Percentiles rank a stretch among this genome's conserved stretches.
Evolutionary conservation across 129 eudicot species (phyloP).

Genomic region (Arctium lappa): DNA sequence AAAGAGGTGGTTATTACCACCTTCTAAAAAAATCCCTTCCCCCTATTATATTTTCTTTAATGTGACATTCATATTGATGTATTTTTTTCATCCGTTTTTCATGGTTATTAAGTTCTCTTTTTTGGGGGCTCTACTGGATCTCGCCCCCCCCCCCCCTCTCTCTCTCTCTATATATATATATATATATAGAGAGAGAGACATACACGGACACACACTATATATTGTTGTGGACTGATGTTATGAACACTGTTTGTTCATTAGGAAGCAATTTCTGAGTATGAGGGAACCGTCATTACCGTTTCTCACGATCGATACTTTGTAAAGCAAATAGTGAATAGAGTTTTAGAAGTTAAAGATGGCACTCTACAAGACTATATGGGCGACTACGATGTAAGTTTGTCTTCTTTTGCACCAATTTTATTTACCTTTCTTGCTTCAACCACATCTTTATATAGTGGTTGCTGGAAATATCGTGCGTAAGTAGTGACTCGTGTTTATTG

Average conservation of each 20-base stretch:
- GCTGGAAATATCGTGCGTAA: not conserved
- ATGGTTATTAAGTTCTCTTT: not conserved
- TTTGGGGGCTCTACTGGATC: too few relatives aligned
- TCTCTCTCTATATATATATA: too few relatives aligned
- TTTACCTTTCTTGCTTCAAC: not conserved
- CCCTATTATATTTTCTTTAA: not conserved
- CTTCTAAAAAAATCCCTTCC: not conserved
- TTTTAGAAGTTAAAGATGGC: constrained; percentile 90
- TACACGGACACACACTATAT: not conserved
- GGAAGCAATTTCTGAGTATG: constrained; percentile 93
- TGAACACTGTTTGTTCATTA: constrained; percentile 18
- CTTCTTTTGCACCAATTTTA: constrained; percentile 10
- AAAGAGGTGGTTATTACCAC: not conserved
- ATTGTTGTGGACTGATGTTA: constrained; percentile 10
- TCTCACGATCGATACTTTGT: constrained; percentile 97
- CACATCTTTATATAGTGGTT: not conserved
- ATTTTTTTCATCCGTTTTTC: too few relatives aligned
- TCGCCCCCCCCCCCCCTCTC: too few relatives aligned
- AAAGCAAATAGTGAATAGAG: constrained; percentile 85
- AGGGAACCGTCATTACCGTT: constrained; percentile 90
- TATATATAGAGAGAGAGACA: too few relatives aligned
- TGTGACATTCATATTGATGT: not conserved
- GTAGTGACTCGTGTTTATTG: not conserved
- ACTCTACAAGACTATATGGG: constrained; percentile 75
- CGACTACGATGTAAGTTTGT: constrained; percentile 80